A percentile compares a stretch with the other conserved stretches of the same genome.
Conservation (phyloP, 2,329 filamentous ascomycete species). For the Calonectria honghensis region DNA sequence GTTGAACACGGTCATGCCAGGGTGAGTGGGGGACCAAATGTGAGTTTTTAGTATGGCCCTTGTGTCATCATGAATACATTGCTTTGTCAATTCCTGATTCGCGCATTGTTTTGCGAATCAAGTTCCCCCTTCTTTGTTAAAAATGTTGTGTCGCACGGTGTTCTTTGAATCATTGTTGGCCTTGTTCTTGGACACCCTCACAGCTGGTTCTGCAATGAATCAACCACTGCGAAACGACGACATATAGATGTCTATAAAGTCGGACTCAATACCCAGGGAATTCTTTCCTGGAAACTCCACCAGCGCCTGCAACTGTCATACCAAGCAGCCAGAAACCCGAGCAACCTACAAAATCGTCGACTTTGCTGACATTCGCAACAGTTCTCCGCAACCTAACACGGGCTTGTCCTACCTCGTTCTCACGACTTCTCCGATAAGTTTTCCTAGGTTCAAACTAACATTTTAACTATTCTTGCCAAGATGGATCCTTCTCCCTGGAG, state of each 20-base stretch:
- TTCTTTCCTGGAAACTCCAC: background rate
- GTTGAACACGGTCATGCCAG: no score
- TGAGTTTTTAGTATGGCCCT: background rate
- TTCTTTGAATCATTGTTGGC: background rate
- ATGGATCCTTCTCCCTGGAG: conserved; percentile 27
- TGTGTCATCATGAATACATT: background rate
- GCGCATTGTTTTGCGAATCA: background rate
- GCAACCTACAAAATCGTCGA: background rate
- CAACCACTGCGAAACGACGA: background rate
- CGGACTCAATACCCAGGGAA: background rate
- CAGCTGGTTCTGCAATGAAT: background rate
- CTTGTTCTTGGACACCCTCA: background rate
- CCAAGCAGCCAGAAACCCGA: background rate
- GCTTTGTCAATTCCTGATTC: background rate
- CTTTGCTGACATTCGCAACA: background rate
- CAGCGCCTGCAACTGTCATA: background rate
- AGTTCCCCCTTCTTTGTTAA: background rate
- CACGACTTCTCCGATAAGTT: background rate
- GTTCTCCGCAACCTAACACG: background rate
- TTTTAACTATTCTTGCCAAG: background rate
- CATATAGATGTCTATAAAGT: background rate
- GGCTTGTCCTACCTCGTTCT: no score
- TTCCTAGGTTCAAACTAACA: background rate
- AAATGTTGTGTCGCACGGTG: background rate
- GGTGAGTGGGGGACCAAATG: background rate